These are phyloP conservation scores for Cutaneotrichosporon cutaneum DNA, from an alignment of 1,284 basidiomycete genomes.

Conservation along the genomic window DNA sequence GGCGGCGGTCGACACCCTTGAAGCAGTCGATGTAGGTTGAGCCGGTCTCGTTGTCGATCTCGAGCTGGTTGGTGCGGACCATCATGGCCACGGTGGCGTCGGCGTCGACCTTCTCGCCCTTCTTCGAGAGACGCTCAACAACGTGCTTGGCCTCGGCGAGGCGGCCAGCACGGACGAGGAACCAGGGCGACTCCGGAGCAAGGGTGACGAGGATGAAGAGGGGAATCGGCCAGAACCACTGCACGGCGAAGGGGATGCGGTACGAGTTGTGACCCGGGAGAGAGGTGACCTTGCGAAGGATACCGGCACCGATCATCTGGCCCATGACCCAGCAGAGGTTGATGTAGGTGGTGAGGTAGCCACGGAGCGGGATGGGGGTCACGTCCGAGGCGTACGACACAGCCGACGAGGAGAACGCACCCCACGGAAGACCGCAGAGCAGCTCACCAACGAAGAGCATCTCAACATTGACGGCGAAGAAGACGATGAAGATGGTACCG, in stretches of 20 bases:
- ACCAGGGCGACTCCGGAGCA: slow-evolving; percentile 39
- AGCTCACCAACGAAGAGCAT: slow-evolving; percentile 30
- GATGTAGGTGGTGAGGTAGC: slow-evolving; percentile 47
- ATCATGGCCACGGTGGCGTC: slow-evolving; percentile 38
- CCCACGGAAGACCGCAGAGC: slow-evolving; percentile 52
- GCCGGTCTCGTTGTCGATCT: slow-evolving; percentile 28
- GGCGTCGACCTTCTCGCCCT: slow-evolving; percentile 28
- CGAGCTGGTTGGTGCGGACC: slow-evolving; percentile 39
- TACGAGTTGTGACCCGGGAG: slow-evolving; percentile 16
- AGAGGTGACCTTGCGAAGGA: slow-evolving; percentile 31
- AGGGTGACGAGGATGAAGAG: slow-evolving; percentile 27
- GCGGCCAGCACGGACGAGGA: slow-evolving; percentile 33
- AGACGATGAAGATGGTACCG: slow-evolving; percentile 37
- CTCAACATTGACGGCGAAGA: slow-evolving; percentile 47
- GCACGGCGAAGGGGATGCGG: slow-evolving; percentile 48
- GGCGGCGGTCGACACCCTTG: slow-evolving; percentile 30
- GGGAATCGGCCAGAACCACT: slow-evolving; percentile 52
- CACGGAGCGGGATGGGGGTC: slow-evolving; percentile 44
- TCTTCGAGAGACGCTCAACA: slow-evolving; percentile 24
- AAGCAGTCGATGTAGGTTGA: slow-evolving; percentile 38
- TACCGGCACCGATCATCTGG: slow-evolving; percentile 25
- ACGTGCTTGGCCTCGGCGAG: slow-evolving; percentile 29
- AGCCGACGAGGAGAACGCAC: slow-evolving; percentile 41
- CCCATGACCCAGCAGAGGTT: slow-evolving; percentile 58
- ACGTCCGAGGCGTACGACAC: slow-evolving; percentile 56